Base-by-base conservation (phyloP, 495 filamentous ascomycete genomes). In the Evansstolkia leycettana region DNA sequence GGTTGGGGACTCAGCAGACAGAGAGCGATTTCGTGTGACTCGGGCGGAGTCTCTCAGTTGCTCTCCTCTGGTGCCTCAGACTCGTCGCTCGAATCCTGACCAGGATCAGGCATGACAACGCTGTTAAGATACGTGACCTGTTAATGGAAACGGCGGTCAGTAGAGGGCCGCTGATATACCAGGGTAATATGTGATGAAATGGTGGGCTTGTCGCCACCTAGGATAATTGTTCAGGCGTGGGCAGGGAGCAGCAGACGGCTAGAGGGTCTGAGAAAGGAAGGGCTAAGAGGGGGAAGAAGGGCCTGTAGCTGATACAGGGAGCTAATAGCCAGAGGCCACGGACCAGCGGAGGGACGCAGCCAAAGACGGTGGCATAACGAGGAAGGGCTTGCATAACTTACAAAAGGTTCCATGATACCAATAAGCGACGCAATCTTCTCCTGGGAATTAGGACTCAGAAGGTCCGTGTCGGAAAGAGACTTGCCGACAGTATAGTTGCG, bases 401-500 rank as follows among this genome's bases (percentile, higher is more conserved):
- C 80, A 54, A 80, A 80, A 31, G 69, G 69, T 35, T 70, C 72
- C 70, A 82, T 69, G 31, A 72, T 60, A 30, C 60, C 60, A 39
- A 80, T 57, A 20, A 72, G 42, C n/a, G 59, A 47, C 34, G 57
- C 62, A 26, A 83, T 66, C 50, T 60, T 67, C 12, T 68, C 64
- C 54, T 75, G 64, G 16, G 62, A 71, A 38, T 67, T 57, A 23
- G 57, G 46, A 12, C 51, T 54, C 31, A 66, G 50, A 28, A 82
- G 60, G 23, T 73, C 60, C 17, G 53, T 47, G 37, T 88, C 81
- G 10, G 61, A 36, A 28, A 92, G 47, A 45, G 75, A 70, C 37
- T 58, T 75, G 20, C 76, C 69, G 24, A 89, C 57, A 0, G 80
- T 85, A 50, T 76, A 90, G 52, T 76, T 89, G 42, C 75, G 69